Evolutionary conservation across 768 basidiomycete species (phyloP), one percentile per base, ranked within the genome.

Genomic region (Suillus luteus): DNA sequence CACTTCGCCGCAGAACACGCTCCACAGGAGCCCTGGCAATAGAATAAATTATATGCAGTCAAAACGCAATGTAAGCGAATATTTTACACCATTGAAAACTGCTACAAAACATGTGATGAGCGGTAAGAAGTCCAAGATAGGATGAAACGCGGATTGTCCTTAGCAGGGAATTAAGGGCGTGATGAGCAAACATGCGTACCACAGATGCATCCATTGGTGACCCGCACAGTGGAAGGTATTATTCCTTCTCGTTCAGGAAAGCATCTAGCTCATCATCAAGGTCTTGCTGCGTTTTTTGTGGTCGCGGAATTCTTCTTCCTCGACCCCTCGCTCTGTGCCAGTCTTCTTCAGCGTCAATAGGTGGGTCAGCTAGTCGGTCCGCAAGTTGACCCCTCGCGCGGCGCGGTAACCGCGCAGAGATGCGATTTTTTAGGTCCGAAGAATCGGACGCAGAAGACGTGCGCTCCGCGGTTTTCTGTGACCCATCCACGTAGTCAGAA

Each of bases 221-320:
- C 43, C 19, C 43, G 19, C 57, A 40, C n/a, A n/a, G n/a, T 17
- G n/a, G 17, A 33, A 33, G 17, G 59, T 54, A 58, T 72, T 69
- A 82, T 63, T 80, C 75, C 67, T 79, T 80, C 66, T 81, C 80
- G 33, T 84, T 86, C 66, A 91, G 73, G 75, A 93, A 93, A 17
- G 89, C 88, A 38, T 94, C 92, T 55, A 94, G 78, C 70, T 95
- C 92, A 57, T 88, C 91, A 66, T 95, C 92, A 43, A 95, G 79
- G 68, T 94, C 91, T 75, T 90, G 85, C 71, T 87, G 87, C 1
- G 85, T 90, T 74, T 86, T 86, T 63, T 73, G 81, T 27, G 81
- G 78, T 12, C 81, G 79, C 17, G 75, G 71, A 64, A 73, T 72
- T 63, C 79, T 79, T 51, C 82, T 77, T 44, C 78, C 74, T 62